Evolutionary conservation across 495 filamentous ascomycete genomes (phyloP).

Genomic region (Aspergillus conjunctus): DNA sequence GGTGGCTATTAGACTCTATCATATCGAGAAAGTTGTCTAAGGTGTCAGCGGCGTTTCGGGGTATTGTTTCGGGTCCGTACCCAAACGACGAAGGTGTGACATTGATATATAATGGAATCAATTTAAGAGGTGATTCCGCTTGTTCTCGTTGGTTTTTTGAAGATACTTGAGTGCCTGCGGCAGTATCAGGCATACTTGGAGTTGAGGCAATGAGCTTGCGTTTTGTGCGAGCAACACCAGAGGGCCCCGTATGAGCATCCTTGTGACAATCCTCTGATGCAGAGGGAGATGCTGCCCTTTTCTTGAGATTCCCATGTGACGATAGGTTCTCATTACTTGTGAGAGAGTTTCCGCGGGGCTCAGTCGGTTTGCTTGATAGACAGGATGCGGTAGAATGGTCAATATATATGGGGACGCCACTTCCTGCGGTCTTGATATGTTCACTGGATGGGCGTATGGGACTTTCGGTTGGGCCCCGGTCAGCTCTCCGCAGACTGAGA

Average conservation of each 20-base stretch:
- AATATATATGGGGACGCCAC: conserved; percentile 27
- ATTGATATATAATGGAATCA: conserved; percentile 6
- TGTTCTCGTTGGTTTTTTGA: not conserved
- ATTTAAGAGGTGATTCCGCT: conserved; percentile 1
- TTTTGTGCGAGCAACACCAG: not conserved
- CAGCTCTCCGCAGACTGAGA: not conserved
- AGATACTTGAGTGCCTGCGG: no score
- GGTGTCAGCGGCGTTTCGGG: conserved; percentile 1
- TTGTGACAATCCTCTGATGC: not conserved
- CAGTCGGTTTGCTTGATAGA: not conserved
- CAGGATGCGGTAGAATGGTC: conserved; percentile 20
- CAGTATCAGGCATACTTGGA: no score
- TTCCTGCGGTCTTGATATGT: not conserved
- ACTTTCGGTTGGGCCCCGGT: not conserved
- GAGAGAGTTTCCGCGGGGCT: conserved; percentile 18
- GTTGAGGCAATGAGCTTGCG: no score
- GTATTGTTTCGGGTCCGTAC: not conserved
- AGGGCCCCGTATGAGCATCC: not conserved
- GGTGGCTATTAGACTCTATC: not conserved
- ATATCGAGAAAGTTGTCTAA: conserved; percentile 9
- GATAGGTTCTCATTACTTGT: conserved; percentile 34
- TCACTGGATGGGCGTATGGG: not conserved
- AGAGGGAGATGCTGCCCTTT: not conserved
- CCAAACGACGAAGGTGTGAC: not conserved
- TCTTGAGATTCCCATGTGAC: conserved; percentile 12